A percentile compares a stretch with the other conserved stretches of the same genome.
Evolutionary conservation across 1,284 basidiomycete genomes (phyloP).

Genomic region (Neonothopanus nambi): DNA sequence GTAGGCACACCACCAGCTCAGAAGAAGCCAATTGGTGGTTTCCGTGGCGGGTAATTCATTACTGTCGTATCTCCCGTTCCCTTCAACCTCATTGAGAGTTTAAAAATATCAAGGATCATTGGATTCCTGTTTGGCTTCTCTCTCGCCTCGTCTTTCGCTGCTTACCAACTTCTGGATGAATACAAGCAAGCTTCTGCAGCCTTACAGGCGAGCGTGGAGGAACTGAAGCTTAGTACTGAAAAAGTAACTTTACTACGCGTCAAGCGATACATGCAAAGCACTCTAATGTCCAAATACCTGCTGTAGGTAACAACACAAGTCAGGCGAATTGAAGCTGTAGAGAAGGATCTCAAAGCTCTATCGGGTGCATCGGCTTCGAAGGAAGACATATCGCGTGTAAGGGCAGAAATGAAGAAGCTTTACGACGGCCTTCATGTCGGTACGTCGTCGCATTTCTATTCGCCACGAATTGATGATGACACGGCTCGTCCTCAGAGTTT

Average conservation of each 20-base stretch:
- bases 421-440: slow-evolving; percentile 81
- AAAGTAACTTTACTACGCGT: slow-evolving; percentile 50
- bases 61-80: not conserved
- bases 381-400: slow-evolving; percentile 74
- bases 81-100: slow-evolving; percentile 18
- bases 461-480: not conserved
- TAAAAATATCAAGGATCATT: slow-evolving; percentile 59
- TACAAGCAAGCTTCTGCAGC: slow-evolving; percentile 85
- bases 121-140: slow-evolving; percentile 92
- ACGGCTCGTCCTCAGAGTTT: slow-evolving; percentile 57
- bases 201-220: slow-evolving; percentile 84
- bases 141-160: slow-evolving; percentile 78
- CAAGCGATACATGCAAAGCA: not conserved
- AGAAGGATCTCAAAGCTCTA: slow-evolving; percentile 83
- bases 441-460: slow-evolving; percentile 32
- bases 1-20: slow-evolving; percentile 57
- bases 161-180: slow-evolving; percentile 87
- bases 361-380: slow-evolving; percentile 68
- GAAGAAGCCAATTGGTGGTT: slow-evolving; percentile 82
- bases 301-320: slow-evolving; percentile 81
- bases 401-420: slow-evolving; percentile 84
- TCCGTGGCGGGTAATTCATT: slow-evolving; percentile 76
- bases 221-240: slow-evolving; percentile 81
- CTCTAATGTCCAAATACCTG: not conserved
- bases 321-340: slow-evolving; percentile 81